Evolutionary conservation across 768 basidiomycete species (phyloP), one percentile per base, ranked within the genome.

Genomic region (Tricholomella constricta): DNA sequence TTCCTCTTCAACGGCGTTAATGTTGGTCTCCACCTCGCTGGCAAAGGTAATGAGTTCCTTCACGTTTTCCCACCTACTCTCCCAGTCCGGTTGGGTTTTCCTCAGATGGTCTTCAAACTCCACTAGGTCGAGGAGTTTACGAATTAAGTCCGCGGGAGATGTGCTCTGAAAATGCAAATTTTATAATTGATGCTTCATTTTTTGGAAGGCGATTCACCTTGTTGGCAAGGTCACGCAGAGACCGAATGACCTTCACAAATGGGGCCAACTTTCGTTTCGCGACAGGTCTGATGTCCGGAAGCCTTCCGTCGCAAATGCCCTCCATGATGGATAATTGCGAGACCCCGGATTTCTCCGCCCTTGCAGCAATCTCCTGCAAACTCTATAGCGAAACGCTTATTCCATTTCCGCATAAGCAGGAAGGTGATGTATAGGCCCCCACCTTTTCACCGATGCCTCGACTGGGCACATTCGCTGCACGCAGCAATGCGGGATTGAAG

Each of bases 31-130:
- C 25, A 80, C 70, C 52, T 89, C 84, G 50, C 74, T 83, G 7
- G 88, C 87, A 58, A 89, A 90, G n/a, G 78, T 85, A 51, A 91
- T 84, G 58, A 96, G 73, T 69, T 94, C 92, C 59, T 88, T 78
- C 1, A 94, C 84, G 66, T 96, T 96, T 69, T 93, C 89, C 89
- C 88, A 88, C 34, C 90, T 74, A 34, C 78, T 80, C 35, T 88
- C 85, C 74, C 79, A 86, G 53, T 94, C 91, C n/a, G 77, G 76
- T 45, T 89, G 82, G 0, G 83, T 84, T 60, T 82, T 84, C 64
- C 78, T 81, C 35, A 94, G 72, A 62, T 92, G 78, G 10, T 78
- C 80, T 60, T 85, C 76, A 64, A 92, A 94, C 6, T 78, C 72
- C 25, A 86, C 78, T 45, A 82, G 63, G 5, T 82, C 75, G 2